phyloP scores from a whole-genome alignment of 164 flowering plant genomes.

The Stephania cephalantha region DNA sequence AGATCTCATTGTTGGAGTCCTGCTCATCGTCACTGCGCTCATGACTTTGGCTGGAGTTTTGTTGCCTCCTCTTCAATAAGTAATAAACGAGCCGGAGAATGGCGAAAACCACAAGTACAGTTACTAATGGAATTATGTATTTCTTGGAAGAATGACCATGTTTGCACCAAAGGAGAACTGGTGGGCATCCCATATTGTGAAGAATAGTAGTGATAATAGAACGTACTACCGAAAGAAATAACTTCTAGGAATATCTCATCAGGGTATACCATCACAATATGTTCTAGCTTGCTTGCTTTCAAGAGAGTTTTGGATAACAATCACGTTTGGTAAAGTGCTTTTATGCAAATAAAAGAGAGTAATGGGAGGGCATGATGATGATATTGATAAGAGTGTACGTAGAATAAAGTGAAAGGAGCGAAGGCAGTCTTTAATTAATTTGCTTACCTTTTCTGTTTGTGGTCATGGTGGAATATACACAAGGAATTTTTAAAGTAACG shows the following conservation, averaged over 20 bases:
- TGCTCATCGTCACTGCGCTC: not conserved
- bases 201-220: not conserved
- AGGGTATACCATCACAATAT: too few relatives aligned
- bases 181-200: not conserved
- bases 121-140: not conserved
- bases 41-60: not conserved
- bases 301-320: not conserved
- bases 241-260: not conserved
- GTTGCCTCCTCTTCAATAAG: not conserved
- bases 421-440: too few relatives aligned
- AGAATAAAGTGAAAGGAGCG: not conserved
- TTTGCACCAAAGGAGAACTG: not conserved
- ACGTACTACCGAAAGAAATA: not conserved
- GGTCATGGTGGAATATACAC: too few relatives aligned
- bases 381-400: not conserved
- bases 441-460: too few relatives aligned
- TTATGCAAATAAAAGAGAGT: not conserved
- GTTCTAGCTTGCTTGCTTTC: not conserved
- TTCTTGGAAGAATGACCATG: not conserved
- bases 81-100: not conserved
- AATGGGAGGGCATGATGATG: not conserved
- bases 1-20: not conserved
- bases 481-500: too few relatives aligned
- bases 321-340: not conserved
- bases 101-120: not conserved